Evolutionary conservation across 352 stramenopile genomes (phyloP).

Genomic region (Saprolegnia diclina): DNA sequence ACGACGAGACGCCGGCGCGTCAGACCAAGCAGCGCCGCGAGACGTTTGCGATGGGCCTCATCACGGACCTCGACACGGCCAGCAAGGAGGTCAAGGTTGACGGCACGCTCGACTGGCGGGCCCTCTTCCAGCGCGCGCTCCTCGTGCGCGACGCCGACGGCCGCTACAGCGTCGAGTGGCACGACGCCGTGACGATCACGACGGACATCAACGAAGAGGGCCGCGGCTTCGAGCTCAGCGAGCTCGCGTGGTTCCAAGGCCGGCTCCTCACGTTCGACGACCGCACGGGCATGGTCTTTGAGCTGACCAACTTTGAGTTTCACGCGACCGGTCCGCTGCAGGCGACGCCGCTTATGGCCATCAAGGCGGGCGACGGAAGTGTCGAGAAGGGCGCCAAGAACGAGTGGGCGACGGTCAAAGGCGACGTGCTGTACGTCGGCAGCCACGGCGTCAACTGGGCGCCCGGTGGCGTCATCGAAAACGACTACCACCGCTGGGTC

Average conservation of each 20-base stretch:
- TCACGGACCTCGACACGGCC: slow-evolving; percentile 96
- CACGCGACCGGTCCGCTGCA: slow-evolving; percentile 57
- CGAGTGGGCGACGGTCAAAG: slow-evolving; percentile 99
- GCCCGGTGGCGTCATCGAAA: slow-evolving; percentile 85
- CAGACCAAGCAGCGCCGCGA: not conserved
- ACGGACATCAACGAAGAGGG: slow-evolving; percentile 91
- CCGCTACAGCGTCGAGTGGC: slow-evolving; percentile 55
- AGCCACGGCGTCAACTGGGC: slow-evolving; percentile 94
- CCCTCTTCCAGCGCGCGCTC: slow-evolving; percentile 86
- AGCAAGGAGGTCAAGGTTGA: slow-evolving; percentile 67
- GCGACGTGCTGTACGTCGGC: slow-evolving; percentile 95
- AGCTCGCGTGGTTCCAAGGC: slow-evolving; percentile 85
- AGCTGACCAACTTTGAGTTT: slow-evolving; percentile 82
- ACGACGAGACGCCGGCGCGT: not conserved
- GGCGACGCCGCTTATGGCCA: slow-evolving; percentile 91
- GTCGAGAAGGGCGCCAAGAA: slow-evolving; percentile 98
- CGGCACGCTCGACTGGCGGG: slow-evolving; percentile 89
- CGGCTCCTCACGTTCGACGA: slow-evolving; percentile 96
- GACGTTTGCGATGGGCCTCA: slow-evolving; percentile 79
- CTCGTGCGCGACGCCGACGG: slow-evolving; percentile 62
- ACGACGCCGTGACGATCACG: slow-evolving; percentile 64
- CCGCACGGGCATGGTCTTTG: slow-evolving; percentile 97
- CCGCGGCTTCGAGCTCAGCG: slow-evolving; percentile 93
- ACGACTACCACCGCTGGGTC: slow-evolving; percentile 98
- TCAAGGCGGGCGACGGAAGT: slow-evolving; percentile 95